These are phyloP conservation scores for Myxozyma monticola DNA, from an alignment of 805 yeast genomes.

Conservation along the genomic window DNA sequence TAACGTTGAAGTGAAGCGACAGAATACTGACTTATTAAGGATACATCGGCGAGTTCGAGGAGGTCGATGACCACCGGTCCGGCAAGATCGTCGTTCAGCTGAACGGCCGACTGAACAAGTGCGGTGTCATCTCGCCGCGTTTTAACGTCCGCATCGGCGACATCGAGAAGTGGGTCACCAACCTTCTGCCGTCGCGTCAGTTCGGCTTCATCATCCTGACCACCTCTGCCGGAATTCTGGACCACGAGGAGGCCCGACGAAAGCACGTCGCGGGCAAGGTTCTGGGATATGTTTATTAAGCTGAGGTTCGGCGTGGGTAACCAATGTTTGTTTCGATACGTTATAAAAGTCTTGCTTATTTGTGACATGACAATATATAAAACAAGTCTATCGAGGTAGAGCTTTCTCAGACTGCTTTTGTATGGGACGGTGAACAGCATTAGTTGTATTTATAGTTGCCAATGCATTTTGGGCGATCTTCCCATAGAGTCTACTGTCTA, in stretches of 20 bases:
- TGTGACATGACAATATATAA: conserved; percentile 6
- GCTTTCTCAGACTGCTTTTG: no score
- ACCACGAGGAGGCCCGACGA: conserved; percentile 99
- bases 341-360: conserved; percentile 8
- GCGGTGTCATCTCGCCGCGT: conserved; percentile 99
- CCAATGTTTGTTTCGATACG: conserved; percentile 6
- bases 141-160: conserved; percentile 94
- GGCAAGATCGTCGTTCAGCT: conserved; percentile 96
- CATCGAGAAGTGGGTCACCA: conserved; percentile 97
- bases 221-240: conserved; percentile 99
- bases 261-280: conserved; percentile 99
- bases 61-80: conserved; percentile 98
- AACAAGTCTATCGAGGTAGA: no score
- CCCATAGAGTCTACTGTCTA: no score
- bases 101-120: conserved; percentile 98
- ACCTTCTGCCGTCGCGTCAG: conserved; percentile 98
- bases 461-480: no score
- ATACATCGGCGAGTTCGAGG: conserved; percentile 98
- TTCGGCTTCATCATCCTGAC: conserved; percentile 97
- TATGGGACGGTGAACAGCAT: no score
- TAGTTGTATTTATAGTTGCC: no score
- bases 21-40: no score
- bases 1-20: no score
- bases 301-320: neutral
- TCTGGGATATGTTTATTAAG: conserved; percentile 93